These are phyloP conservation scores for Prunus yedoensis DNA, from an alignment of 331 rosid genomes.

Conservation along the genomic window DNA sequence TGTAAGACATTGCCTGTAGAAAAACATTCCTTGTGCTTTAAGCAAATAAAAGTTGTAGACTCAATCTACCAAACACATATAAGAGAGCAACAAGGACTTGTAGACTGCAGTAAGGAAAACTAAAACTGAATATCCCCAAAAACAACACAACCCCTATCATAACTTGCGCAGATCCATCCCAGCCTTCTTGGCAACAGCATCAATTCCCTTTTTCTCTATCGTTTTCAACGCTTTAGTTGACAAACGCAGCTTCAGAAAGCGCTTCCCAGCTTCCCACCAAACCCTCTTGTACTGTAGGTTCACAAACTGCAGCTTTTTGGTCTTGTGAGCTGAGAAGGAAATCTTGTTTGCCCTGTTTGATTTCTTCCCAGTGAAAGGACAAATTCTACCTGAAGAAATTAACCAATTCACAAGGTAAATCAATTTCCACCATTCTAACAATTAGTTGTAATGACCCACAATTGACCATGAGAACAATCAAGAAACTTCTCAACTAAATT, in stretches of 20 bases:
- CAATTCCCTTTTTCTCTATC: conserved; percentile 92
- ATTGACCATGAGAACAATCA: not conserved
- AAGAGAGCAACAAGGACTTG: not conserved
- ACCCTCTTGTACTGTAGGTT: conserved; percentile 87
- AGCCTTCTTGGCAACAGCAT: conserved; percentile 97
- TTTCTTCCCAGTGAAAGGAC: conserved; percentile 92
- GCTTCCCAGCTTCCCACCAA: conserved; percentile 99
- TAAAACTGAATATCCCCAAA: not conserved
- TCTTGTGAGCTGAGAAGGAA: conserved; percentile 86
- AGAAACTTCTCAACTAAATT: not conserved
- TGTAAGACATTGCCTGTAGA: not conserved
- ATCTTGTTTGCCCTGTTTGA: conserved; percentile 82
- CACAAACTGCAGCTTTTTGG: conserved; percentile 85
- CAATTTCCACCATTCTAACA: not conserved
- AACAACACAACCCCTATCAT: conserved; percentile 23
- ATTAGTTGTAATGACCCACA: not conserved
- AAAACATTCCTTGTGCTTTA: not conserved
- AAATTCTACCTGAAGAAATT: conserved; percentile 59
- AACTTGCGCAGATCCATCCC: conserved; percentile 84
- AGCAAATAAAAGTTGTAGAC: not conserved
- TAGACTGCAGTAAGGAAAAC: not conserved
- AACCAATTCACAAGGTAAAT: conserved; percentile 12
- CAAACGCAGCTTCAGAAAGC: conserved; percentile 80
- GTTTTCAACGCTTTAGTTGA: conserved; percentile 95
- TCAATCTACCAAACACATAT: not conserved